A percentile compares a stretch with the other conserved stretches of the same genome.
Evolutionary conservation across 129 eudicot species (phyloP).

Genomic region (Apium graveolens): DNA sequence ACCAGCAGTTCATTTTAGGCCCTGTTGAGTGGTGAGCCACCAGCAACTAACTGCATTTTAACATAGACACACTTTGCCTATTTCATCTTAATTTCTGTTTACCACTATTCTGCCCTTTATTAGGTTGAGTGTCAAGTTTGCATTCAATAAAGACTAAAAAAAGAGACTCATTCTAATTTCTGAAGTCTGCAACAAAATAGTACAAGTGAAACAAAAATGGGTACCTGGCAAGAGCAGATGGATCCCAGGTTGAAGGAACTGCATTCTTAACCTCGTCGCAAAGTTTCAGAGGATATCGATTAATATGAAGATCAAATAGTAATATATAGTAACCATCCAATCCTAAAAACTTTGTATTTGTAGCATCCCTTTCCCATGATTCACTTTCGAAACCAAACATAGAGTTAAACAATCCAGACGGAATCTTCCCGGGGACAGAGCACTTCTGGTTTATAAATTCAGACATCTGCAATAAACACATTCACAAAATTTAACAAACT

Average conservation of each 20-base stretch:
- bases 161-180: background rate
- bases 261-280: conserved; percentile 64
- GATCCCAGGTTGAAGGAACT: conserved; percentile 94
- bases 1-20: background rate
- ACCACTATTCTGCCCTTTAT: background rate
- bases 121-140: background rate
- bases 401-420: conserved; percentile 72
- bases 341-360: conserved; percentile 58
- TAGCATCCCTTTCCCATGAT: conserved; percentile 83
- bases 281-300: conserved; percentile 65
- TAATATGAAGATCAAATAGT: conserved; percentile 50
- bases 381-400: conserved; percentile 76
- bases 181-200: background rate
- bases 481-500: background rate
- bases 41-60: background rate
- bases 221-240: conserved; percentile 83
- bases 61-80: background rate
- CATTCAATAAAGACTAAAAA: background rate
- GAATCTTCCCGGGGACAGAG: conserved; percentile 68
- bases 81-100: background rate
- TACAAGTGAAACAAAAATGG: background rate
- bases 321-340: conserved; percentile 74
- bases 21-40: background rate
- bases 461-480: conserved; percentile 56
- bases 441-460: conserved; percentile 61